These are phyloP conservation scores for Blastobotrys indianensis DNA, from an alignment of 1,139 yeast genomes.

Conservation along the genomic window DNA sequence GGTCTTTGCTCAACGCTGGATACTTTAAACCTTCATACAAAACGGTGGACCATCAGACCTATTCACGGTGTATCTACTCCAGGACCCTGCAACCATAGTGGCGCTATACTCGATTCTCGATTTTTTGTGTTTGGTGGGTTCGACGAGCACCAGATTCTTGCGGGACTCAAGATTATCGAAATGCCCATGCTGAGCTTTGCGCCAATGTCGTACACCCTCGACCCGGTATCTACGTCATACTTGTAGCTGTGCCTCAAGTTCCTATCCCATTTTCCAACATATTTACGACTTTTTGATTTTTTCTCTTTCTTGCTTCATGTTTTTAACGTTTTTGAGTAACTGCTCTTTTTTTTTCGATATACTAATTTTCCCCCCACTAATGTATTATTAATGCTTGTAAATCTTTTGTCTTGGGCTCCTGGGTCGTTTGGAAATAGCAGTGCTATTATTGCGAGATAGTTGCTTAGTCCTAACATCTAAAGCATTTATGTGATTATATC, in stretches of 20 bases:
- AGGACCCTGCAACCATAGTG: slow-evolving; percentile 22
- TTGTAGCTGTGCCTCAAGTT: background rate
- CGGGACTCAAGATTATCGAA: slow-evolving; percentile 22
- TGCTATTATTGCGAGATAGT: too few species aligned
- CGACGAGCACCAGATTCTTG: slow-evolving; percentile 17
- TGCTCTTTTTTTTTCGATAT: background rate
- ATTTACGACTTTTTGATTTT: too few species aligned
- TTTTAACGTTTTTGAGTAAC: too few species aligned
- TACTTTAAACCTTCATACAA: slow-evolving; percentile 17
- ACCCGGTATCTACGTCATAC: background rate
- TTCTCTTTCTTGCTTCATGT: too few species aligned
- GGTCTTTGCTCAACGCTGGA: slow-evolving; percentile 16
- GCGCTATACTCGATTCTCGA: slow-evolving; percentile 20
- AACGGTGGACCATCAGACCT: slow-evolving; percentile 18
- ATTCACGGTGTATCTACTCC: slow-evolving; percentile 20
- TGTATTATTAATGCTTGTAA: background rate
- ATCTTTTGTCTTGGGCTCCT: too few species aligned
- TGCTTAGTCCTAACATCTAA: too few species aligned
- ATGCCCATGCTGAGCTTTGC: slow-evolving; percentile 17
- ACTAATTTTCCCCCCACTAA: background rate
- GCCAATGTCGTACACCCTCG: background rate
- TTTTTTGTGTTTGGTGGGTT: slow-evolving; percentile 22
- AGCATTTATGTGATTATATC: background rate
- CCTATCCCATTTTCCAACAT: too few species aligned
- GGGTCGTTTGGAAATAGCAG: too few species aligned